phyloP scores from a whole-genome alignment of 257 asterid genomes.

The Solanum sejunctum region DNA sequence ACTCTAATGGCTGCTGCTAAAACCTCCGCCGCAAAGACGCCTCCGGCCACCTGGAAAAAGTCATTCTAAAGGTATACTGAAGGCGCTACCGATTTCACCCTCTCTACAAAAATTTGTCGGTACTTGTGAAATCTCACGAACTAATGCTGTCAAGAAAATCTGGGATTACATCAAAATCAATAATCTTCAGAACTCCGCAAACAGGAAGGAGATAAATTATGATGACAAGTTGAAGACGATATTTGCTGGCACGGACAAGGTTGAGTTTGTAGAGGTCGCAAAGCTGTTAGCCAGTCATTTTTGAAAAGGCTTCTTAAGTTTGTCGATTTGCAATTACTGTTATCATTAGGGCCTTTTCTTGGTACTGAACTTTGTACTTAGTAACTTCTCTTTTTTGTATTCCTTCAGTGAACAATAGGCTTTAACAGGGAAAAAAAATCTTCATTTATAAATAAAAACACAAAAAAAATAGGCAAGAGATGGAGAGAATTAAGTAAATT shows the following conservation, averaged over 20 bases:
- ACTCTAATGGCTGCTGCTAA: constrained; percentile 39
- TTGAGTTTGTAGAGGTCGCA: constrained; percentile 37
- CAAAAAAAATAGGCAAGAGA: too few species aligned
- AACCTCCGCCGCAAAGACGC: constrained; percentile 9
- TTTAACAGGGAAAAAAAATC: too few species aligned
- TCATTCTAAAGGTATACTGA: constrained; percentile 2
- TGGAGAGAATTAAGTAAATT: too few species aligned
- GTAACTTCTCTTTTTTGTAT: neutral
- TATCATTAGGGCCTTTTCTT: neutral
- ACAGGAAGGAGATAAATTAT: constrained; percentile 48
- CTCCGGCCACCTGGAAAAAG: neutral
- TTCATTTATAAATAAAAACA: too few species aligned
- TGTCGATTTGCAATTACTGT: neutral
- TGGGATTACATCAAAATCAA: constrained; percentile 26
- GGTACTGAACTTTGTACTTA: neutral
- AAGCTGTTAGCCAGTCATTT: constrained; percentile 42
- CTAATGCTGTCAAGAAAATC: constrained; percentile 19
- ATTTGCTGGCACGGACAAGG: constrained; percentile 46
- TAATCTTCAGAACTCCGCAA: constrained; percentile 41
- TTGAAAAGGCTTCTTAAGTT: constrained; percentile 22
- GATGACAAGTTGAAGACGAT: constrained; percentile 52
- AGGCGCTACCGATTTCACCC: constrained; percentile 11
- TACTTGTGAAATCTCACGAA: constrained; percentile 10
- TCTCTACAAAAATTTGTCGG: constrained; percentile 19
- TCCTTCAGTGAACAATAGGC: neutral